These are phyloP conservation scores for Rhizopogon rudus DNA, from an alignment of 768 basidiomycete genomes.

Conservation along the genomic window DNA sequence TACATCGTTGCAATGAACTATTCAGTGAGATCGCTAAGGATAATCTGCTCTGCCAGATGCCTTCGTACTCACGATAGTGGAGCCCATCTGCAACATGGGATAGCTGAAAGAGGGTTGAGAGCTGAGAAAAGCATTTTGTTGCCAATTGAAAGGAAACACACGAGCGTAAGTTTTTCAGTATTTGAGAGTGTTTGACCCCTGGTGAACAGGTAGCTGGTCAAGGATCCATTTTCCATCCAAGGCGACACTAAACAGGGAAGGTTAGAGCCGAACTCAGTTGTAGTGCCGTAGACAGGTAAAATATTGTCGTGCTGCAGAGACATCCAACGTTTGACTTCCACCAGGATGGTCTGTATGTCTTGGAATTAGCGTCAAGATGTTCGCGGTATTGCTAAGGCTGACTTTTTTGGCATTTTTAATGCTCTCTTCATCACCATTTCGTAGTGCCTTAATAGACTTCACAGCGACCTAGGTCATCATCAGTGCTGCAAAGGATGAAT, in stretches of 20 bases:
- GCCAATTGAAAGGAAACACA: constrained; percentile 4
- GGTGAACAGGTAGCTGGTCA: constrained; percentile 10
- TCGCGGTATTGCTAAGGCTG: background rate
- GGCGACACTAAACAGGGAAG: constrained; percentile 19
- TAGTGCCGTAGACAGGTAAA: constrained; percentile 13
- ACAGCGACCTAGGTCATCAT: background rate
- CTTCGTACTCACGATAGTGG: constrained; percentile 2
- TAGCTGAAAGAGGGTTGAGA: background rate
- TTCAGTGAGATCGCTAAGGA: background rate
- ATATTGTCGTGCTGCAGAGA: constrained; percentile 16
- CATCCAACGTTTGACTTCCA: constrained; percentile 16
- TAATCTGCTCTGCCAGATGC: background rate
- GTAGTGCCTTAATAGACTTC: background rate
- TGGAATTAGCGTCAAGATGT: background rate
- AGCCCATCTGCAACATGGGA: background rate
- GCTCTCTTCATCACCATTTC: background rate
- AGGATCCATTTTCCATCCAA: constrained; percentile 13
- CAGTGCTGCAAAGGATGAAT: background rate
- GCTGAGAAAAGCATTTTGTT: background rate
- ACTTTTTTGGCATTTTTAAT: background rate
- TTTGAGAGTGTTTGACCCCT: constrained; percentile 1
- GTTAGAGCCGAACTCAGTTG: constrained; percentile 16
- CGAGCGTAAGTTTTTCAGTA: constrained; percentile 11
- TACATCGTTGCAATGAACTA: background rate
- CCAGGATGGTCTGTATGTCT: background rate